Conservation (phyloP, 345 rosid genomes). For the Carallia brachiata region DNA sequence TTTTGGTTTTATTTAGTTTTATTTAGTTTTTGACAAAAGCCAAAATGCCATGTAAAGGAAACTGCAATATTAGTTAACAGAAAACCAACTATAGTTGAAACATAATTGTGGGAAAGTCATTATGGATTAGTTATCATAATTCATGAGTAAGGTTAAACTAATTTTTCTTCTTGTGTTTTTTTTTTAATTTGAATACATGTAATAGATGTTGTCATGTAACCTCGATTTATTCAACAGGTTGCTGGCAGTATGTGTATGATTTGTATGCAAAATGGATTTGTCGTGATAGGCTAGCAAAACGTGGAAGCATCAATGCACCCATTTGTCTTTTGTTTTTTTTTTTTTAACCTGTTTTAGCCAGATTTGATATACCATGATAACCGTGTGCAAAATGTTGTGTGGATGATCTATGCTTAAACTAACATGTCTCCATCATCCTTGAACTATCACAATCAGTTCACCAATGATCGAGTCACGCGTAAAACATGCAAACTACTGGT, state of each 20-base stretch:
- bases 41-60: slow-evolving; percentile 1
- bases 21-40: background rate
- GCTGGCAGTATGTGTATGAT: background rate
- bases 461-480: slow-evolving; percentile 4
- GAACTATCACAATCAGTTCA: background rate
- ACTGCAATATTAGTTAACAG: slow-evolving; percentile 11
- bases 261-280: background rate
- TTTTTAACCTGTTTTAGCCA: no score
- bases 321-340: no score
- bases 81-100: slow-evolving; percentile 2
- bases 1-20: background rate
- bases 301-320: no score
- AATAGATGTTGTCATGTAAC: no score
- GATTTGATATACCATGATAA: no score
- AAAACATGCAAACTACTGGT: background rate
- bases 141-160: no score
- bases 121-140: background rate
- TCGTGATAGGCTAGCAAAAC: no score
- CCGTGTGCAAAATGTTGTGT: background rate
- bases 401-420: slow-evolving; percentile 7
- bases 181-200: no score
- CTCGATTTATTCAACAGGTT: no score
- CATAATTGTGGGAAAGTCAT: background rate
- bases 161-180: no score
- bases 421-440: background rate